These are phyloP conservation scores for Capsella bursapastoris DNA, from an alignment of 345 rosid species.

Conservation along the genomic window DNA sequence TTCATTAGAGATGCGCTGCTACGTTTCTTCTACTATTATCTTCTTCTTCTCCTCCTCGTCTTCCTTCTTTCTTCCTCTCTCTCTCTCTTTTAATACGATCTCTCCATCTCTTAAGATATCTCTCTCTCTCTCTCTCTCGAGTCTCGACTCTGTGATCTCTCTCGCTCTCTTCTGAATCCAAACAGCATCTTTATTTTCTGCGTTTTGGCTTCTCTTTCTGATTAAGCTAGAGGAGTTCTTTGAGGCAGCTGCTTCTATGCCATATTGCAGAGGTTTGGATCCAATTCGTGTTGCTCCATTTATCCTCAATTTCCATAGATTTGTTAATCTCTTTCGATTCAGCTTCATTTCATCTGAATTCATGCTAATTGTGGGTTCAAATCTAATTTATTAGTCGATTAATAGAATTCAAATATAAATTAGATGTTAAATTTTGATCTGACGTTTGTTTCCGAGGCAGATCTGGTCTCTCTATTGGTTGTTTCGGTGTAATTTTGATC, in stretches of 20 bases:
- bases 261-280: slow-evolving; percentile 49
- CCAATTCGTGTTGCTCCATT: background rate
- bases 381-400: slow-evolving; percentile 15
- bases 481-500: background rate
- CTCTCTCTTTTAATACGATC: slow-evolving; percentile 40
- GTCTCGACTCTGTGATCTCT: background rate
- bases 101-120: slow-evolving; percentile 32
- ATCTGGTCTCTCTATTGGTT: slow-evolving; percentile 24
- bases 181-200: background rate
- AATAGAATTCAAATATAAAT: background rate
- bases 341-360: slow-evolving; percentile 41
- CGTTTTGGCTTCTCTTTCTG: slow-evolving; percentile 22
- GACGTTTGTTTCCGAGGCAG: background rate
- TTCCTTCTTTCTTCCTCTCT: background rate
- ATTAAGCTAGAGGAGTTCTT: slow-evolving; percentile 8
- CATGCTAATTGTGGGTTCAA: slow-evolving; percentile 9
- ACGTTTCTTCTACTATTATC: slow-evolving; percentile 28
- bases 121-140: background rate
- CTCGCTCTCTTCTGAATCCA: slow-evolving; percentile 42
- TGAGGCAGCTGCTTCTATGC: slow-evolving; percentile 29
- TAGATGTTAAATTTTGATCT: slow-evolving; percentile 7
- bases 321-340: background rate
- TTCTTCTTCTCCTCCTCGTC: slow-evolving; percentile 11
- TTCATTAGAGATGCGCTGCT: slow-evolving; percentile 1
- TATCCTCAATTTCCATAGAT: background rate